Conservation (phyloP, 768 basidiomycete species). For the Rhodosporidiobolus odoratus region DNA sequence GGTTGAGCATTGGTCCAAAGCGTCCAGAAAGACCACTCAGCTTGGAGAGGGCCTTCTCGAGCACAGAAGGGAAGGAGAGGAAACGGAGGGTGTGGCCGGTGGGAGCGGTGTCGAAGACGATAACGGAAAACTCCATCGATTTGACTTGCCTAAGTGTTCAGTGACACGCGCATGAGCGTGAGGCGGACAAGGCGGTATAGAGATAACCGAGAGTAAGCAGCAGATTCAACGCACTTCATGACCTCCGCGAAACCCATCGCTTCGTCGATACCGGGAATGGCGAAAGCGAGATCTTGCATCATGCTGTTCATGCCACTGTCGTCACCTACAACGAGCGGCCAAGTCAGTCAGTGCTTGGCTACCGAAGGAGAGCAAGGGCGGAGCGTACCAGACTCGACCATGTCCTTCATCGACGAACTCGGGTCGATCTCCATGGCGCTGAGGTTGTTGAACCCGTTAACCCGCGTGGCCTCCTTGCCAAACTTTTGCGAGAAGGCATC, state of each 20-base stretch:
- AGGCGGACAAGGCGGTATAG: not conserved
- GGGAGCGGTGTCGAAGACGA: conserved; percentile 98
- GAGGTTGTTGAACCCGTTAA: conserved; percentile 94
- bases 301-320: conserved; percentile 86
- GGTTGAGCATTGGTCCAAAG: conserved; percentile 95
- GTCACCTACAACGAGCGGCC: no score
- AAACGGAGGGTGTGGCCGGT: conserved; percentile 98
- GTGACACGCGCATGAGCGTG: not conserved
- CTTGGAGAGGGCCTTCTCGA: conserved; percentile 95
- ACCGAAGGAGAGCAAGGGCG: no score
- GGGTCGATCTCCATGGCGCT: conserved; percentile 99
- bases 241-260: conserved; percentile 99
- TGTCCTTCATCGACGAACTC: conserved; percentile 93
- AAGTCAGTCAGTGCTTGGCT: no score
- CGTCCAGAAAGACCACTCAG: conserved; percentile 85
- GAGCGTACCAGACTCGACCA: conserved; percentile 87
- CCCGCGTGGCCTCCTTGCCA: conserved; percentile 92
- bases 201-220: not conserved
- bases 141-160: conserved; percentile 80
- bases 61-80: conserved; percentile 94
- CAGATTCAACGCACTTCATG: conserved; percentile 72
- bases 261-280: conserved; percentile 98
- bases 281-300: conserved; percentile 99
- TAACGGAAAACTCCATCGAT: conserved; percentile 99
- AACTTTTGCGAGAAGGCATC: conserved; percentile 99